Base-by-base conservation (phyloP, 1,284 basidiomycete genomes). In the Boletus sp. region DNA sequence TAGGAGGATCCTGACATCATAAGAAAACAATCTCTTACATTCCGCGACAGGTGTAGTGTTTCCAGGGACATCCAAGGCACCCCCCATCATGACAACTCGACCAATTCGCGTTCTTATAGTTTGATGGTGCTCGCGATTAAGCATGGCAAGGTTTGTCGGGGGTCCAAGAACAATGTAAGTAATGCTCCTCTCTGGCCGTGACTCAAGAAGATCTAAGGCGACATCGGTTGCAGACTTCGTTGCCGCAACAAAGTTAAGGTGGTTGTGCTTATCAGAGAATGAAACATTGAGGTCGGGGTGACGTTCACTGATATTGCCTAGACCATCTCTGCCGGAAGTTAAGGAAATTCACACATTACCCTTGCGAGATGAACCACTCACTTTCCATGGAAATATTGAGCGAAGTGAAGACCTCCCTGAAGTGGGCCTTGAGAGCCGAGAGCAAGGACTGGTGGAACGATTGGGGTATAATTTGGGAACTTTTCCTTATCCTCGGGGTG, bases 41-140 rank as follows among this genome's bases (percentile, higher is more conserved):
- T 95, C 93, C 48, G 91, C 86, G 0, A 81, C 76, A 4, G 91
- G 81, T 13, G 76, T 83, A 0, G 87, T 91, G 62, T 98, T 98
- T 3, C 94, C 94, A 0, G 94, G 92, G 16, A 91, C 89, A 56
- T 97, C 93, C 25, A 98, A 69, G 2, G 91, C 85, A n/a, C 94
- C 94, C n/a, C 94, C 95, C 94, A 98, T 98, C 64, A 84, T 85
- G 16, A 94, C 72, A 22, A 98, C 75, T 12, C 82, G 77, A 14
- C 85, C 87, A 32, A 89, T 76, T 27, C 78, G 80, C 2, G 84
- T 72, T 10, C 74, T 72, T 14, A 84, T 66, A 1, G 79, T 71
- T 26, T 72, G 65, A 1, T 78, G 75, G 57, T 90, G 78, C 41
- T 75, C 64, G 9, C 75, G 76, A 64, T 88, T 72, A 41, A 89